Evolutionary conservation across 2,329 filamentous ascomycete species (phyloP).

Genomic region (Plenodomus lindquistii): DNA sequence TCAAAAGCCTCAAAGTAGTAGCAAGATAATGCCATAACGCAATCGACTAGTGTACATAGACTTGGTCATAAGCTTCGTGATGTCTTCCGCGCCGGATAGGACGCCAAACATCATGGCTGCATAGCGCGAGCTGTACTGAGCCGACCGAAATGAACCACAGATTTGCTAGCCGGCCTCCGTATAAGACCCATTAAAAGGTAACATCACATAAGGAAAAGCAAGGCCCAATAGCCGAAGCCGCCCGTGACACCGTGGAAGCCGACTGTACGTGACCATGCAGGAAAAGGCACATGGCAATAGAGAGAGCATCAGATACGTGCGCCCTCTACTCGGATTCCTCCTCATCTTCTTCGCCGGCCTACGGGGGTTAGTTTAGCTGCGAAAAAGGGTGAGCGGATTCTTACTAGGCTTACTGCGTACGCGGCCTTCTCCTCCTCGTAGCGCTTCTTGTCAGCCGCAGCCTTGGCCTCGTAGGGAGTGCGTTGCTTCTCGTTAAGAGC

Average conservation of each 20-base stretch:
- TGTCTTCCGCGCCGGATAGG: conserved; percentile 32
- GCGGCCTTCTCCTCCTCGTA: conserved; percentile 97
- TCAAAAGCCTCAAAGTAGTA: background rate
- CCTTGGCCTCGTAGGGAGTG: conserved; percentile 93
- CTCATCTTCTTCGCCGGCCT: conserved; percentile 45
- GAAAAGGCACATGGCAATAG: conserved; percentile 3
- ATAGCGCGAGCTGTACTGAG: conserved; percentile 30
- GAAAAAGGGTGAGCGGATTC: background rate
- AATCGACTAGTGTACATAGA: conserved; percentile 44
- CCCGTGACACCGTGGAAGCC: conserved; percentile 30
- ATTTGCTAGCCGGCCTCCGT: conserved; percentile 29
- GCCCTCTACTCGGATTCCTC: conserved; percentile 46
- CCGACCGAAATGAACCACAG: conserved; percentile 26
- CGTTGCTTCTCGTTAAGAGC: conserved; percentile 90
- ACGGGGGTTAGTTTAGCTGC: conserved; percentile 15
- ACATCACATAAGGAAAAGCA: conserved; percentile 30
- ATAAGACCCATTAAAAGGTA: conserved; percentile 32
- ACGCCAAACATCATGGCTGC: conserved; percentile 41
- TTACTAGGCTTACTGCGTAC: conserved; percentile 50
- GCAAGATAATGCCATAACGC: conserved; percentile 39
- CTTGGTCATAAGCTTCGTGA: conserved; percentile 43
- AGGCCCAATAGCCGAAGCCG: conserved; percentile 22
- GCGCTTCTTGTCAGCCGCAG: conserved; percentile 95
- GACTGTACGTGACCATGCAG: conserved; percentile 16
- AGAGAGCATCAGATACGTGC: background rate